phyloP scores from a whole-genome alignment of 1,139 yeast species.

The Sugiyamaella xylanicola region DNA sequence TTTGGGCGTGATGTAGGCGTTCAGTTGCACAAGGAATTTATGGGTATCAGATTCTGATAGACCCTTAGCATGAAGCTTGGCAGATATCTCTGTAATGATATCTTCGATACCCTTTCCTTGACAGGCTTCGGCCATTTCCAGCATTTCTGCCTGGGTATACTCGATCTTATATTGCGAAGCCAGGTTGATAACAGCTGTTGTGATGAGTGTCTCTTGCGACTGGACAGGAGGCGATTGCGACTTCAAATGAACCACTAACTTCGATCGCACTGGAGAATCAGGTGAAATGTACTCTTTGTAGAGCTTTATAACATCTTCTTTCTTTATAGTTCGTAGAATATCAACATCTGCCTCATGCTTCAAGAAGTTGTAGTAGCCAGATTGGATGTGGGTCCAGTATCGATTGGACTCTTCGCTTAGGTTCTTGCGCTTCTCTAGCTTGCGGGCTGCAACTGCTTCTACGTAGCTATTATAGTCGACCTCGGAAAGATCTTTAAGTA shows the following conservation, averaged over 20 bases:
- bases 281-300: slow-evolving; percentile 52
- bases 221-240: slow-evolving; percentile 49
- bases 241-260: slow-evolving; percentile 66
- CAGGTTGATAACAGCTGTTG: slow-evolving; percentile 48
- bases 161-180: slow-evolving; percentile 72
- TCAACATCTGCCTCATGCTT: slow-evolving; percentile 58
- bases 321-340: slow-evolving; percentile 54
- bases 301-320: slow-evolving; percentile 59
- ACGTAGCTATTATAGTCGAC: slow-evolving; percentile 71
- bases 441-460: slow-evolving; percentile 64
- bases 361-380: slow-evolving; percentile 78
- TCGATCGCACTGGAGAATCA: slow-evolving; percentile 47
- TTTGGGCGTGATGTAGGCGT: slow-evolving; percentile 18
- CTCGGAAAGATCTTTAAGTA: slow-evolving; percentile 51
- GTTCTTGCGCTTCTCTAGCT: slow-evolving; percentile 73
- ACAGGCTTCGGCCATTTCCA: slow-evolving; percentile 27
- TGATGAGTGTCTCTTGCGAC: slow-evolving; percentile 30
- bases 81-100: slow-evolving; percentile 20
- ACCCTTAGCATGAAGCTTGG: slow-evolving; percentile 24
- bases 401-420: slow-evolving; percentile 71
- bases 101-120: slow-evolving; percentile 24
- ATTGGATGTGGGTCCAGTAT: slow-evolving; percentile 66
- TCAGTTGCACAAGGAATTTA: slow-evolving; percentile 26
- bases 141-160: slow-evolving; percentile 32
- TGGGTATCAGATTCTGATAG: slow-evolving; percentile 22